phyloP scores from a whole-genome alignment of 495 filamentous ascomycete genomes.

The Margaritispora aquatica region DNA sequence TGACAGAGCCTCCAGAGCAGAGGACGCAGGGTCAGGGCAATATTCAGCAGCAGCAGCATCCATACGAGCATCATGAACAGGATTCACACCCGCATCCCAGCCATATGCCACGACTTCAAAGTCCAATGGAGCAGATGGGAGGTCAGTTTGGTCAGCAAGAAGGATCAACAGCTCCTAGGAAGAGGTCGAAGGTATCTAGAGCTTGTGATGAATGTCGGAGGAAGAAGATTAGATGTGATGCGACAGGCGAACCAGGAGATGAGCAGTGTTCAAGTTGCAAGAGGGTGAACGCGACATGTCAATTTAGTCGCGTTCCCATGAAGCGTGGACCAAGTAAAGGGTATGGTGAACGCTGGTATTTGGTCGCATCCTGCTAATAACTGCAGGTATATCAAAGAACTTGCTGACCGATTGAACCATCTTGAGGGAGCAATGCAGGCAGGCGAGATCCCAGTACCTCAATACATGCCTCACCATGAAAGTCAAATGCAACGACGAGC shows the following conservation, averaged over 20 bases:
- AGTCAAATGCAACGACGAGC: slow-evolving; percentile 33
- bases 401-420: slow-evolving; percentile 79
- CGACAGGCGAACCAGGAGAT: slow-evolving; percentile 68
- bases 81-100: slow-evolving; percentile 12
- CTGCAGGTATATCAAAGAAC: slow-evolving; percentile 87
- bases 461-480: slow-evolving; percentile 25
- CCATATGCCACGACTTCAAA: slow-evolving; percentile 11
- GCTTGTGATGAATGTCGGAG: slow-evolving; percentile 93
- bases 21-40: slow-evolving; percentile 11
- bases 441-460: slow-evolving; percentile 13
- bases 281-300: slow-evolving; percentile 67
- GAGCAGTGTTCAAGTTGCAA: slow-evolving; percentile 84
- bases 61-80: slow-evolving; percentile 22
- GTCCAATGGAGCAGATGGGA: slow-evolving; percentile 15
- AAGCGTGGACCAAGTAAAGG: slow-evolving; percentile 96
- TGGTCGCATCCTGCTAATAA: slow-evolving; percentile 1
- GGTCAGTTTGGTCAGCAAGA: slow-evolving; percentile 14
- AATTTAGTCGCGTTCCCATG: slow-evolving; percentile 89
- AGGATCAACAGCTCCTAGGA: slow-evolving; percentile 56
- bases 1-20: slow-evolving; percentile 9
- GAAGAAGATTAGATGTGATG: slow-evolving; percentile 97
- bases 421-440: slow-evolving; percentile 60
- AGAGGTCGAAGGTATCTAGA: slow-evolving; percentile 85
- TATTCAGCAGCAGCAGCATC: too few species aligned
- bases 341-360: slow-evolving; percentile 35